Conservation (phyloP, 2,329 filamentous ascomycete genomes). For the Aspergillus terreus region DNA sequence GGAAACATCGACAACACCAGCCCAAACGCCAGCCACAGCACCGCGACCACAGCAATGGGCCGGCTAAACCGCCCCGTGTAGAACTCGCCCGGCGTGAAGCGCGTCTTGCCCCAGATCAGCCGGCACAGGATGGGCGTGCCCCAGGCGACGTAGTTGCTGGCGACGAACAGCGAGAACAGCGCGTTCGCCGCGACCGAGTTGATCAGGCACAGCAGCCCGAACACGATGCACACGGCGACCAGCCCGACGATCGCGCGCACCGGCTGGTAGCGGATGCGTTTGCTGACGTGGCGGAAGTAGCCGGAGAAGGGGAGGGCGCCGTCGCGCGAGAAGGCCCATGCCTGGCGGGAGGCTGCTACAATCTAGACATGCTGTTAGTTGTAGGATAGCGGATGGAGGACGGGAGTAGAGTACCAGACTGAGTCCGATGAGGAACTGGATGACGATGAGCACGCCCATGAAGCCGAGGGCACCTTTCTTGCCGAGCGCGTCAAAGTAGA, state of each 20-base stretch:
- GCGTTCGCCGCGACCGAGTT: slow-evolving; percentile 56
- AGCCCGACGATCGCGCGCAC: slow-evolving; percentile 55
- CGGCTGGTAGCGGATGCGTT: slow-evolving; percentile 55
- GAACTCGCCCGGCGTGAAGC: slow-evolving; percentile 58
- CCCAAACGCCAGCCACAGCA: slow-evolving; percentile 54
- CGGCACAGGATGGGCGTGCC: slow-evolving; percentile 57
- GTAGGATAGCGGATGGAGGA: not conserved
- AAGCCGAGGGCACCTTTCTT: slow-evolving; percentile 57
- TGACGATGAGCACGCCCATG: slow-evolving; percentile 57
- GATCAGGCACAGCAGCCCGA: slow-evolving; percentile 58
- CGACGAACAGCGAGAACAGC: slow-evolving; percentile 54
- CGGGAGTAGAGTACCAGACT: slow-evolving; percentile 40
- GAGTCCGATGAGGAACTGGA: slow-evolving; percentile 61
- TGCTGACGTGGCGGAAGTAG: slow-evolving; percentile 56
- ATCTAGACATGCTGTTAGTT: slow-evolving; percentile 21
- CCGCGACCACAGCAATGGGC: slow-evolving; percentile 52
- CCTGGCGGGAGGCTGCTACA: slow-evolving; percentile 58
- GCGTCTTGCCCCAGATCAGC: slow-evolving; percentile 54
- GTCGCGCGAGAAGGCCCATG: slow-evolving; percentile 62
- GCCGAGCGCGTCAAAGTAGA: slow-evolving; percentile 59
- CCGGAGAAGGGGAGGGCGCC: slow-evolving; percentile 58
- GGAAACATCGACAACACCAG: slow-evolving; percentile 60
- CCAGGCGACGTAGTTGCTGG: slow-evolving; percentile 61
- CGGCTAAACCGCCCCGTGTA: slow-evolving; percentile 54
- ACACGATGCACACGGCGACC: slow-evolving; percentile 48